Evolutionary conservation across 257 asterid genomes (phyloP).

Genomic region (Verbena officinalis): DNA sequence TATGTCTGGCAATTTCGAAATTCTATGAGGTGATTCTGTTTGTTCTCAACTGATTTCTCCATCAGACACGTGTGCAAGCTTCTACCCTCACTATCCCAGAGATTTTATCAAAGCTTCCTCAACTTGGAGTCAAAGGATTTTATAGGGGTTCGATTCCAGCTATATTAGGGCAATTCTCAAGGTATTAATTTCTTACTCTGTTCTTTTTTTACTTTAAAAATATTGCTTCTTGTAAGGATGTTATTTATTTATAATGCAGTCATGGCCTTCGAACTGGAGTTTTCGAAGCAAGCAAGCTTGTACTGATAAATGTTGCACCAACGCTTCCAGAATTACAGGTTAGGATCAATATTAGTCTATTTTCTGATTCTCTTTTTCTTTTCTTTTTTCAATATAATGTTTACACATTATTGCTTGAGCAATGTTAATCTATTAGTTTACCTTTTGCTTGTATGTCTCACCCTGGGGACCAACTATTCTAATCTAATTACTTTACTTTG

Average conservation of each 20-base stretch:
- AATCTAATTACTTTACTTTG: background rate
- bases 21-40: constrained; percentile 39
- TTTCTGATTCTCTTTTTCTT: constrained; percentile 14
- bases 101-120: constrained; percentile 84
- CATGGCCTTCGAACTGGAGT: constrained; percentile 98
- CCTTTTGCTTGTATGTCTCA: constrained; percentile 3
- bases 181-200: constrained; percentile 43
- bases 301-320: constrained; percentile 88
- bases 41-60: constrained; percentile 38
- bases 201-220: constrained; percentile 7
- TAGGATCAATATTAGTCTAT: constrained; percentile 20
- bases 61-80: constrained; percentile 96
- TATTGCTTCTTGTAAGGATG: constrained; percentile 2
- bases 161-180: constrained; percentile 92
- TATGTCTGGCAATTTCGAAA: constrained; percentile 22
- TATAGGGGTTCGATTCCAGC: constrained; percentile 98
- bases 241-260: constrained; percentile 45
- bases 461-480: background rate
- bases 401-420: background rate
- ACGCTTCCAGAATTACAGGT: constrained; percentile 95
- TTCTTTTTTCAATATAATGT: background rate
- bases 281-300: constrained; percentile 91
- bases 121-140: constrained; percentile 79
- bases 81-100: constrained; percentile 88
- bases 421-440: no score